Conservation (phyloP, 2,329 filamentous ascomycete genomes). For the Arthroderma sp. region DNA sequence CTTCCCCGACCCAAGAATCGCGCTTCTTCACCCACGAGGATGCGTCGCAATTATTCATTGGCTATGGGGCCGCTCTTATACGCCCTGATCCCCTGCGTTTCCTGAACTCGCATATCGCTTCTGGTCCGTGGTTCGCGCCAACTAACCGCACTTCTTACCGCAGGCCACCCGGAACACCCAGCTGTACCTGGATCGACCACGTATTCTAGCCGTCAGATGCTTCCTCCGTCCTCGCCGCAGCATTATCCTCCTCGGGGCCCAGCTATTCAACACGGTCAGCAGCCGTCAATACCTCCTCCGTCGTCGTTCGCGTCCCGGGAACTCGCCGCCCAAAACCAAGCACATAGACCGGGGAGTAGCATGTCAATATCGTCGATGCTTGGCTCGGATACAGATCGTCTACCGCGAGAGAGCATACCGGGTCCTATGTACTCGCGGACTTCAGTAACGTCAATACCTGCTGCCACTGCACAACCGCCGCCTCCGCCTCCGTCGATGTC, state of each 20-base stretch:
- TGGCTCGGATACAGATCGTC: slow-evolving; percentile 41
- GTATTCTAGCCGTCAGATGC: slow-evolving; percentile 36
- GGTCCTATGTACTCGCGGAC: slow-evolving; percentile 38
- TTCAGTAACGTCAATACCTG: slow-evolving; percentile 22
- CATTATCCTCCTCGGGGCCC: slow-evolving; percentile 33
- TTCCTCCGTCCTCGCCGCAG: slow-evolving; percentile 41
- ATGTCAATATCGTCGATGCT: slow-evolving; percentile 68
- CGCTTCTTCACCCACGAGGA: neutral
- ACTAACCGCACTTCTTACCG: neutral
- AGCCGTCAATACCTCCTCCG: slow-evolving; percentile 26
- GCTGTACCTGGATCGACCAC: slow-evolving; percentile 25
- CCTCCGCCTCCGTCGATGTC: slow-evolving; percentile 25
- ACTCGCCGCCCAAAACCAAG: slow-evolving; percentile 34
- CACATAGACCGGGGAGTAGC: slow-evolving; percentile 48
- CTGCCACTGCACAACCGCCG: neutral
- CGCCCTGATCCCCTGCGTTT: neutral
- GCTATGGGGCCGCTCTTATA: neutral
- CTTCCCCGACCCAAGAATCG: neutral
- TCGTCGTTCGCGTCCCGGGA: slow-evolving; percentile 43
- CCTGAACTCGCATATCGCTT: neutral
- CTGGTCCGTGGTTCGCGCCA: neutral
- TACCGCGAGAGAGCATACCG: slow-evolving; percentile 35
- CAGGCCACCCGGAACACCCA: slow-evolving; percentile 14
- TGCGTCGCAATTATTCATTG: neutral
- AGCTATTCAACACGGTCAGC: slow-evolving; percentile 29